Conservation (phyloP, 2,329 filamentous ascomycete genomes). For the Aspergillus sp. region DNA sequence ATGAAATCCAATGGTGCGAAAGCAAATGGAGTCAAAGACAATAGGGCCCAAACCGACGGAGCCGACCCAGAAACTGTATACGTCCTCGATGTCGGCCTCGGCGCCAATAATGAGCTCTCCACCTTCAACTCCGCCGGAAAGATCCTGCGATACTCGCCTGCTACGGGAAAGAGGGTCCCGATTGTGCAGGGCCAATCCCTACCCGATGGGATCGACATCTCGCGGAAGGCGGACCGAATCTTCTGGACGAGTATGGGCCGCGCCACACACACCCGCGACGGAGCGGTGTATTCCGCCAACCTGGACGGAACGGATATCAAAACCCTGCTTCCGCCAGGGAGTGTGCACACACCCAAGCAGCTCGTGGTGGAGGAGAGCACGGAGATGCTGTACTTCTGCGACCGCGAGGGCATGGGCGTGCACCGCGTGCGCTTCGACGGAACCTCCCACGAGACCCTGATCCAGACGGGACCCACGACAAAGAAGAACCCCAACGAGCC, state of each 20-base stretch:
- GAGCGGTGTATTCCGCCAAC: conserved; percentile 44
- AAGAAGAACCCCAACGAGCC: conserved; percentile 15
- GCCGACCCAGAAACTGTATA: conserved; percentile 12
- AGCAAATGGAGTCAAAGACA: conserved; percentile 6
- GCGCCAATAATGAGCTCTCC: conserved; percentile 18
- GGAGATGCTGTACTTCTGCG: conserved; percentile 41
- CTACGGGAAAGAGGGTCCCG: conserved; percentile 14
- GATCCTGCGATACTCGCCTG: conserved; percentile 11
- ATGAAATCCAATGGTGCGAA: conserved; percentile 2
- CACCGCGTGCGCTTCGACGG: conserved; percentile 39
- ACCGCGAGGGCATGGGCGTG: conserved; percentile 44
- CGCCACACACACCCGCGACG: conserved; percentile 37
- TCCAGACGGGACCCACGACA: conserved; percentile 36
- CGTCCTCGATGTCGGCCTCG: conserved; percentile 26
- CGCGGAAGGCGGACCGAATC: conserved; percentile 32
- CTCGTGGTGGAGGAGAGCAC: conserved; percentile 29
- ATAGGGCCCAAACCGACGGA: not conserved
- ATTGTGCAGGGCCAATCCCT: conserved; percentile 23
- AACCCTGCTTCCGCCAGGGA: conserved; percentile 45
- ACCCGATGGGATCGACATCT: conserved; percentile 50
- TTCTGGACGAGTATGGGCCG: conserved; percentile 56
- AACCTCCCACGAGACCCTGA: conserved; percentile 34
- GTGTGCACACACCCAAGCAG: conserved; percentile 52
- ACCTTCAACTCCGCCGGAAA: conserved; percentile 12
- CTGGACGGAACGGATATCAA: conserved; percentile 50